Conservation (phyloP, 2,329 filamentous ascomycete genomes). For the Stachybotrys chartarum region DNA sequence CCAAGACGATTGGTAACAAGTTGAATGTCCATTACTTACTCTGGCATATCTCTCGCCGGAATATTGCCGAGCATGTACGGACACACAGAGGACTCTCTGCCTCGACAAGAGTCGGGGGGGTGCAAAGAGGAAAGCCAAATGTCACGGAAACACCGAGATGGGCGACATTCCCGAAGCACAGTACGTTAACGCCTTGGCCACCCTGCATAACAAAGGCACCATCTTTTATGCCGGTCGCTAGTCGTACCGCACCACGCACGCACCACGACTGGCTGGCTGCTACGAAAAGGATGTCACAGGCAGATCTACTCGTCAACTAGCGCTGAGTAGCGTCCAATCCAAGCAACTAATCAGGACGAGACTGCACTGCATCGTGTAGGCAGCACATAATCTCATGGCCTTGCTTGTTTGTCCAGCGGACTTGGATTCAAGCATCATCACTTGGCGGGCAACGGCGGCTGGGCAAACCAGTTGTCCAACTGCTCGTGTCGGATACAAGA, state of each 20-base stretch:
- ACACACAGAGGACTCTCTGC: not conserved
- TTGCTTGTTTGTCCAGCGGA: not conserved
- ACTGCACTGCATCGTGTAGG: not conserved
- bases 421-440: not conserved
- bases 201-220: not conserved
- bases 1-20: not conserved
- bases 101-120: not conserved
- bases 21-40: not conserved
- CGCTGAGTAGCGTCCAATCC: not conserved
- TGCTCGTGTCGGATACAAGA: too few species aligned
- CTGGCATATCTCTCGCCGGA: not conserved
- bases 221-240: not conserved
- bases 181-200: not conserved
- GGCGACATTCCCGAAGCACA: slow-evolving; percentile 1
- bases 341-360: not conserved
- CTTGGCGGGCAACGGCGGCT: not conserved
- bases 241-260: not conserved
- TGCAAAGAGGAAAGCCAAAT: not conserved
- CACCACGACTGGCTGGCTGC: not conserved
- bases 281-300: not conserved
- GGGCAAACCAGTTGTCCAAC: too few species aligned
- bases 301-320: not conserved
- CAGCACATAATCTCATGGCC: not conserved
- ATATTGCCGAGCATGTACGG: not conserved
- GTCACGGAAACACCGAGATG: not conserved